phyloP scores from a whole-genome alignment of 768 basidiomycete species.

The Pulveroboletus sp. region DNA sequence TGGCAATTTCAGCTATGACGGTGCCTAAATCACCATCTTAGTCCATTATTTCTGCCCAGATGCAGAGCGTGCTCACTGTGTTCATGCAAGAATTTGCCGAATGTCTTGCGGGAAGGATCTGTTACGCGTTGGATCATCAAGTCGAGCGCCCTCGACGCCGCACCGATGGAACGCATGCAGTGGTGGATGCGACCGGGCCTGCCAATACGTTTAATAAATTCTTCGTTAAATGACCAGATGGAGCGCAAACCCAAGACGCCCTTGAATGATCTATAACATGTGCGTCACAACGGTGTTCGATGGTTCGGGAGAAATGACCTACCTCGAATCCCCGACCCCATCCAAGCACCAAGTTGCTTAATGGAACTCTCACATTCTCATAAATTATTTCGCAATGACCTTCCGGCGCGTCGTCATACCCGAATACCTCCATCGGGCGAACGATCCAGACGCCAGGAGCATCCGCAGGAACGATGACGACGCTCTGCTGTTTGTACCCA shows the following conservation, averaged over 20 bases:
- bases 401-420: conserved; percentile 93
- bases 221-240: not conserved
- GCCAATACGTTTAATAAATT: conserved; percentile 1
- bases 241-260: conserved; percentile 74
- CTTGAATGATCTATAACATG: conserved; percentile 79
- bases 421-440: conserved; percentile 91
- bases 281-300: not conserved
- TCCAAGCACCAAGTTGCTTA: conserved; percentile 78
- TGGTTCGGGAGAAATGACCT: conserved; percentile 1
- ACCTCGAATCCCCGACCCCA: conserved; percentile 97
- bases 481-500: conserved; percentile 81
- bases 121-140: conserved; percentile 88
- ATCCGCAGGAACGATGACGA: conserved; percentile 91
- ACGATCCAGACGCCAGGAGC: conserved; percentile 83
- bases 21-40: conserved; percentile 51
- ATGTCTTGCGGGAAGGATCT: conserved; percentile 88
- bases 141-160: conserved; percentile 80
- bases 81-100: conserved; percentile 86
- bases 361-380: conserved; percentile 87
- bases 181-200: conserved; percentile 96
- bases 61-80: conserved; percentile 56
- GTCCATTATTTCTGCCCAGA: not conserved
- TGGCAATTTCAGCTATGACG: conserved; percentile 86
- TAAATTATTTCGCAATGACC: conserved; percentile 96
- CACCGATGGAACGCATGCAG: conserved; percentile 96